These are phyloP conservation scores for Pseudogymnoascus sp. DNA, from an alignment of 2,329 filamentous ascomycete genomes.

Conservation along the genomic window DNA sequence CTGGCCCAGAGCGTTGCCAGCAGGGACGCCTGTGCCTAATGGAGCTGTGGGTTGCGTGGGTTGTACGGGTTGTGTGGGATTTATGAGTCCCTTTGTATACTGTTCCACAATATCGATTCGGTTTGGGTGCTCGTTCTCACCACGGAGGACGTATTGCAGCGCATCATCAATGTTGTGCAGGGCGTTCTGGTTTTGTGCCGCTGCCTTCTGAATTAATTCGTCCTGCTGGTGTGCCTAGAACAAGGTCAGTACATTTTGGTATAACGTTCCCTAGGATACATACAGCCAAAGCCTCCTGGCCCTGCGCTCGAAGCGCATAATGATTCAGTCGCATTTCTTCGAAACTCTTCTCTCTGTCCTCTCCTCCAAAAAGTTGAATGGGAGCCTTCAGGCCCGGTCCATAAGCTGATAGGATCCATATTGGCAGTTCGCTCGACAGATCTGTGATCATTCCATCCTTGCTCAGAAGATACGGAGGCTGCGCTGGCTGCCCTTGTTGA, in stretches of 20 bases:
- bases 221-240: conserved; percentile 51
- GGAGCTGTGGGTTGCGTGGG: background rate
- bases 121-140: conserved; percentile 66
- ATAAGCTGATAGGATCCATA: conserved; percentile 84
- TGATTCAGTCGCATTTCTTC: conserved; percentile 81
- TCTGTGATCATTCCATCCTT: conserved; percentile 55
- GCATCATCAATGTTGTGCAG: conserved; percentile 64
- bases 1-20: conserved; percentile 27
- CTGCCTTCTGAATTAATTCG: conserved; percentile 53
- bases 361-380: conserved; percentile 74
- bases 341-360: conserved; percentile 71
- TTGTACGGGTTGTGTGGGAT: background rate
- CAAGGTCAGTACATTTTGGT: conserved; percentile 13
- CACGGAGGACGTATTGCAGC: conserved; percentile 57
- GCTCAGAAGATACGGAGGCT: conserved; percentile 21
- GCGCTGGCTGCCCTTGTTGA: conserved; percentile 8
- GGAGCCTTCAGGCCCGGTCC: conserved; percentile 70
- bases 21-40: background rate
- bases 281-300: conserved; percentile 20
- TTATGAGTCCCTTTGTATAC: conserved; percentile 31
- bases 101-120: conserved; percentile 54
- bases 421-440: conserved; percentile 61
- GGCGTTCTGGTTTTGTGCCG: conserved; percentile 65
- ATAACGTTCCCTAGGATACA: conserved; percentile 11
- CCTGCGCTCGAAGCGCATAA: conserved; percentile 44